Evolutionary conservation across 768 basidiomycete genomes (phyloP).

Genomic region (Trametopsis cervina): DNA sequence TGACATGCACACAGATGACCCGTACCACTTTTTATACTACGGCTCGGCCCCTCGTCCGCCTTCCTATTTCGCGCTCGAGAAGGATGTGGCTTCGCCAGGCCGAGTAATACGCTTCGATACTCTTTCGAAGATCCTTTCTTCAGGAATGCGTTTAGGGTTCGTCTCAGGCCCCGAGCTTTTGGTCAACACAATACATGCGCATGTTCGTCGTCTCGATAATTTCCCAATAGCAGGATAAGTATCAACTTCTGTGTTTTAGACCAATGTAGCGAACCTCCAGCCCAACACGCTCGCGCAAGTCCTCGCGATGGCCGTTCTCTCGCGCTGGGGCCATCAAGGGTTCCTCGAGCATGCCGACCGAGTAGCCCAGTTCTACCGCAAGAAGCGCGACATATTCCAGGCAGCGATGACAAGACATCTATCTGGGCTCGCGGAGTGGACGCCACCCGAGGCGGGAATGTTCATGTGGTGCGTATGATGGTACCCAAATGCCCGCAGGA

Average conservation of each 20-base stretch:
- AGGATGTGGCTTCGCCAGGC: conserved; percentile 57
- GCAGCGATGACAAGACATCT: conserved; percentile 68
- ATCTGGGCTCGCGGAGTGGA: conserved; percentile 70
- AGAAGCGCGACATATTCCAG: conserved; percentile 75
- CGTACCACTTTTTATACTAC: conserved; percentile 75
- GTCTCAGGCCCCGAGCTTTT: conserved; percentile 67
- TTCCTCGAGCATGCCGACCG: conserved; percentile 60
- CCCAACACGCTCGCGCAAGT: conserved; percentile 57
- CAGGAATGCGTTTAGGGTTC: conserved; percentile 78
- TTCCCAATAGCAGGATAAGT: background rate
- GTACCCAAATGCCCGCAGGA: too few species aligned
- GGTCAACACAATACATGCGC: conserved; percentile 60
- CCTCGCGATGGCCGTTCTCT: conserved; percentile 49
- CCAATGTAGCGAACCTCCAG: conserved; percentile 61
- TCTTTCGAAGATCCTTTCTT: conserved; percentile 75
- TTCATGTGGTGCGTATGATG: conserved; percentile 69
- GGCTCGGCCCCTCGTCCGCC: conserved; percentile 55
- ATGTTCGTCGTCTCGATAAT: conserved; percentile 46
- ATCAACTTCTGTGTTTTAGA: conserved; percentile 32
- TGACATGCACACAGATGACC: conserved; percentile 50
- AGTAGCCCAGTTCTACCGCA: conserved; percentile 70
- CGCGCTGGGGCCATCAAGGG: conserved; percentile 70
- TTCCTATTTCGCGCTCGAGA: conserved; percentile 80
- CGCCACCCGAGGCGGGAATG: conserved; percentile 72
- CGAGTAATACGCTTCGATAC: conserved; percentile 87